These are phyloP conservation scores for Pseudogymnoascus pannorum DNA, from an alignment of 2,329 filamentous ascomycete genomes.

Conservation along the genomic window DNA sequence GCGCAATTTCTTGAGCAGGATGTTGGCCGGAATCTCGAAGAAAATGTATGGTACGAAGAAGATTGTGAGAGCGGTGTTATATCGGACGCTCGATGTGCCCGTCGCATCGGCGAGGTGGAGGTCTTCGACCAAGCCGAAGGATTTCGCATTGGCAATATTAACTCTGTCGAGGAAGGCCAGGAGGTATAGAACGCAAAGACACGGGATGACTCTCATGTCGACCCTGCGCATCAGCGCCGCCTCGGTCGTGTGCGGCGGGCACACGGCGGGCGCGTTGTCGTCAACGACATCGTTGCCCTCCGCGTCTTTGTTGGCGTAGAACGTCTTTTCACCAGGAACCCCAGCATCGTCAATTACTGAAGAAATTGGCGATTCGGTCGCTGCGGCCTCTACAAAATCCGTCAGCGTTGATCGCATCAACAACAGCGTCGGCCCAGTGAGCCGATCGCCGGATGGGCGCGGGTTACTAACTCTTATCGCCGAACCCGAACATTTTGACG, in stretches of 20 bases:
- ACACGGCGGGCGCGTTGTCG: constrained; percentile 24
- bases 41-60: constrained; percentile 76
- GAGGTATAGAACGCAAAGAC: constrained; percentile 64
- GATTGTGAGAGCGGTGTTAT: constrained; percentile 70
- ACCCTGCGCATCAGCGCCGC: constrained; percentile 60
- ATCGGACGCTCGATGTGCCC: constrained; percentile 42
- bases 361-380: not conserved
- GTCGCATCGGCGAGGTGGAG: constrained; percentile 41
- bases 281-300: constrained; percentile 13
- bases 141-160: constrained; percentile 71
- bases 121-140: constrained; percentile 58
- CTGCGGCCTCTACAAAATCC: not conserved
- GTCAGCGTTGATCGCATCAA: not conserved
- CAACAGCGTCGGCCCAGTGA: not conserved
- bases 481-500: constrained; percentile 2
- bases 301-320: constrained; percentile 6
- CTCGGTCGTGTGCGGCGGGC: constrained; percentile 39
- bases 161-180: constrained; percentile 65
- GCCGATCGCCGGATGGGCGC: not conserved
- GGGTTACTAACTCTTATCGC: constrained; percentile 3
- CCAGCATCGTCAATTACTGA: not conserved
- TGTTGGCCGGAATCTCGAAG: constrained; percentile 65
- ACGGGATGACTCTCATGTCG: constrained; percentile 64
- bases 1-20: constrained; percentile 60
- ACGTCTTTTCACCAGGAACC: not conserved